These are phyloP conservation scores for Peronosclerospora sorghi DNA, from an alignment of 352 stramenopile genomes.

Conservation along the genomic window DNA sequence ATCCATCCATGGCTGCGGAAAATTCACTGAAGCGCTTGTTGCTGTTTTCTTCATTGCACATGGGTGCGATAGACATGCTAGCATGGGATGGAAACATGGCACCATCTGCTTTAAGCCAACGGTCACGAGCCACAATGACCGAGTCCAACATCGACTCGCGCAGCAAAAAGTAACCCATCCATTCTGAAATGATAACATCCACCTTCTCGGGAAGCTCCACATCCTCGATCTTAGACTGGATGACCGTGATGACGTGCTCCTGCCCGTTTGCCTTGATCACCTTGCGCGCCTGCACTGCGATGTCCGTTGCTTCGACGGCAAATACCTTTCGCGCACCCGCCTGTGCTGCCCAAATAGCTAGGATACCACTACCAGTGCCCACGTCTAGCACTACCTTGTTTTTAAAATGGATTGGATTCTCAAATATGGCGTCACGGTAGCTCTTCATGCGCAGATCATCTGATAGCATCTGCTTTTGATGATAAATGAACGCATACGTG, in stretches of 20 bases:
- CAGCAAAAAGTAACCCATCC: slow-evolving; percentile 99
- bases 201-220: slow-evolving; percentile 95
- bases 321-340: slow-evolving; percentile 97
- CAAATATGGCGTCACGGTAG: slow-evolving; percentile 96
- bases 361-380: slow-evolving; percentile 96
- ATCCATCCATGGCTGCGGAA: slow-evolving; percentile 75
- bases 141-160: slow-evolving; percentile 99
- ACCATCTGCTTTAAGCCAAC: slow-evolving; percentile 93
- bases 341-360: slow-evolving; percentile 97
- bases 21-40: slow-evolving; percentile 82
- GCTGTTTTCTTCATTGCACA: slow-evolving; percentile 89
- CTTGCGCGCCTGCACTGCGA: slow-evolving; percentile 92
- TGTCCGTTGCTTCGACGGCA: slow-evolving; percentile 96
- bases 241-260: slow-evolving; percentile 95
- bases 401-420: slow-evolving; percentile 96
- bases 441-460: slow-evolving; percentile 98
- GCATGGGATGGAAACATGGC: slow-evolving; percentile 98
- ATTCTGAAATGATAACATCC: slow-evolving; percentile 99
- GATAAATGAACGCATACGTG: slow-evolving; percentile 86
- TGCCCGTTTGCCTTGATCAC: slow-evolving; percentile 95
- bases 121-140: slow-evolving; percentile 92
- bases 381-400: slow-evolving; percentile 99
- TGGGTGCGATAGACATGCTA: slow-evolving; percentile 96
- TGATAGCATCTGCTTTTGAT: slow-evolving; percentile 98
- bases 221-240: slow-evolving; percentile 97